These are phyloP conservation scores for Kockiozyma suomiensis DNA, from an alignment of 805 yeast species.

Conservation along the genomic window DNA sequence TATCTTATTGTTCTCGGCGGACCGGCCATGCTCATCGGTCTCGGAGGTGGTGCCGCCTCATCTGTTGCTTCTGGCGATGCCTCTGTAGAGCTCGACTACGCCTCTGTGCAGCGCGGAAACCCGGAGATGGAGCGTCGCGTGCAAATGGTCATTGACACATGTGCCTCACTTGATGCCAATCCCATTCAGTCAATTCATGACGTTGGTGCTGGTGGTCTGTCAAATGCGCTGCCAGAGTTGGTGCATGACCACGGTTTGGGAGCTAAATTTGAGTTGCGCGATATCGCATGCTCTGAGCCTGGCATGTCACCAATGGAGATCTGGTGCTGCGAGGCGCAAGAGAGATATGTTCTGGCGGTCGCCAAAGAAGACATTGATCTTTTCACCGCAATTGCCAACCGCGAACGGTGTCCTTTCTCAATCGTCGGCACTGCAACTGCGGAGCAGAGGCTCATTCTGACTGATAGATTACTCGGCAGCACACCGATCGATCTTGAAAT, in stretches of 20 bases:
- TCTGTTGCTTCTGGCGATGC: constrained; percentile 96
- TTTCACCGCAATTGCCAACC: constrained; percentile 79
- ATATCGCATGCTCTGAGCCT: constrained; percentile 87
- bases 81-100: constrained; percentile 94
- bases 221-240: constrained; percentile 95
- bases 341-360: constrained; percentile 93
- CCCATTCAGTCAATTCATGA: constrained; percentile 97
- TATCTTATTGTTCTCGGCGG: constrained; percentile 94
- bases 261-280: constrained; percentile 88
- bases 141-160: constrained; percentile 94
- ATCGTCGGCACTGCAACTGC: constrained; percentile 93
- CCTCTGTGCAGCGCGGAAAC: constrained; percentile 98
- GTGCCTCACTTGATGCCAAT: constrained; percentile 68
- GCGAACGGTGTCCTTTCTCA: constrained; percentile 96
- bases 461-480: constrained; percentile 72
- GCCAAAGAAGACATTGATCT: constrained; percentile 70
- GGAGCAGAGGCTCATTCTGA: constrained; percentile 78
- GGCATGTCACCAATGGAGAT: constrained; percentile 99
- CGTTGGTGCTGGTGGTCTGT: constrained; percentile 99
- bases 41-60: constrained; percentile 99
- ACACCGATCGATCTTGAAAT: constrained; percentile 95
- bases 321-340: constrained; percentile 99
- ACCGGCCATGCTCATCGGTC: constrained; percentile 94
- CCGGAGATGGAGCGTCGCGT: constrained; percentile 99
- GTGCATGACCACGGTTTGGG: constrained; percentile 97